Evolutionary conservation across 352 stramenopile species (phyloP).

Genomic region (Pythium phragmitis): DNA sequence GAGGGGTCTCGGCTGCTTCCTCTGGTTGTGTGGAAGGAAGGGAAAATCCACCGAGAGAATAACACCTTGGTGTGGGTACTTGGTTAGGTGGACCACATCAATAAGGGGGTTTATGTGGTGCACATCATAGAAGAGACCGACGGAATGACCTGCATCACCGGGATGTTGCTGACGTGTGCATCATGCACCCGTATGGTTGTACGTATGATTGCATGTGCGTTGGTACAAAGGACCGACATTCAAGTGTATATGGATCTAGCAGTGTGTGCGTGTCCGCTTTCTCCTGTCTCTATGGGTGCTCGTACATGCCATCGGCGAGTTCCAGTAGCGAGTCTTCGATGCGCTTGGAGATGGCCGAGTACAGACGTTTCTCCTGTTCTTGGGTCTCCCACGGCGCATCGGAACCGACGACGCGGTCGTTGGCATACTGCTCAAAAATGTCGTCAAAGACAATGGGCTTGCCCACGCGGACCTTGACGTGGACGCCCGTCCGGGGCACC

Average conservation of each 20-base stretch:
- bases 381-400: slow-evolving; percentile 53
- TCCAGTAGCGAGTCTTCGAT: slow-evolving; percentile 77
- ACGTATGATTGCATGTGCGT: no score
- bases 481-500: slow-evolving; percentile 48
- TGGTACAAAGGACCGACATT: no score
- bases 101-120: not conserved
- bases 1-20: slow-evolving; percentile 8
- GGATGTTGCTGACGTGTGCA: not conserved
- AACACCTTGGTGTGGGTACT: no score
- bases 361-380: slow-evolving; percentile 65
- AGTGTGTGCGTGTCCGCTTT: not conserved
- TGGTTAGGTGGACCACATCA: not conserved
- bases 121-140: not conserved
- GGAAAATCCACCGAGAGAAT: slow-evolving; percentile 8
- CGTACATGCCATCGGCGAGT: slow-evolving; percentile 42
- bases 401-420: slow-evolving; percentile 45
- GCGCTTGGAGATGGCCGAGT: slow-evolving; percentile 83
- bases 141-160: not conserved
- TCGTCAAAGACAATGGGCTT: slow-evolving; percentile 83
- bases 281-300: slow-evolving; percentile 17
- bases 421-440: slow-evolving; percentile 62
- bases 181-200: no score
- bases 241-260: slow-evolving; percentile 1
- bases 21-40: not conserved
- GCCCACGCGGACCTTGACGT: slow-evolving; percentile 62